Base-by-base conservation (phyloP, 1,284 basidiomycete species). In the Tremellales sp. region DNA sequence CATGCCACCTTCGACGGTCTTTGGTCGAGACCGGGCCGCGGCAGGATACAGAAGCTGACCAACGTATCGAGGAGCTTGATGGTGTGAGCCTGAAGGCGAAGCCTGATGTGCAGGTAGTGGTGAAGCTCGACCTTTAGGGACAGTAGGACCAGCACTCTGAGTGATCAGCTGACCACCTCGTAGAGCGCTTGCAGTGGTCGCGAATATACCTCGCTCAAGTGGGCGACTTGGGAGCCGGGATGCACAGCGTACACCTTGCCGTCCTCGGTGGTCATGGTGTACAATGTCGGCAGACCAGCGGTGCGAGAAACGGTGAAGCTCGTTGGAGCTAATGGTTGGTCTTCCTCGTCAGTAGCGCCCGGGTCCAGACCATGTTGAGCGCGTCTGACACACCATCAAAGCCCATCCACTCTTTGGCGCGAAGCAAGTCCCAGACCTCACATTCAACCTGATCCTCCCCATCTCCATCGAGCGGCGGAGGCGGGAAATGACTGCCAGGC, bases 201-300 rank as follows among this genome's bases (percentile, higher is more conserved):
- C n/a, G n/a, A n/a, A n/a, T n/a, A n/a, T n/a, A n/a, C n/a, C n/a
- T n/a, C n/a, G n/a, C n/a, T n/a, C n/a, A n/a, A n/a, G n/a, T n/a
- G n/a, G n/a, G n/a, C n/a, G 3, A 58, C 21, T 15, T 63, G 61
- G 4, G 49, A 53, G 1, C 57, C 42, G 22, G 58, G 56, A 36
- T 71, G 67, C 47, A 70, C 65, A 11, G 64, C 61, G 52, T 75
- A 77, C 3, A 70, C 75, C 4, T 72, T 58, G 0, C 76, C 77
- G 46, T 75, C 71, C 8, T 69, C 64, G 3, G 65, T 68, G 4
- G 73, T 48, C 33, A 77, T 49, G 24, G 71, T 62, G 52, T 75
- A 70, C 0, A 67, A 41, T 0, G 61, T 54, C 0, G 74, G 63
- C 45, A 54, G 51, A 13, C 61, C 65, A 12, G 42, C 63, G 10